Conservation (phyloP, 805 yeast species). For the Nakazawaea siamensis region DNA sequence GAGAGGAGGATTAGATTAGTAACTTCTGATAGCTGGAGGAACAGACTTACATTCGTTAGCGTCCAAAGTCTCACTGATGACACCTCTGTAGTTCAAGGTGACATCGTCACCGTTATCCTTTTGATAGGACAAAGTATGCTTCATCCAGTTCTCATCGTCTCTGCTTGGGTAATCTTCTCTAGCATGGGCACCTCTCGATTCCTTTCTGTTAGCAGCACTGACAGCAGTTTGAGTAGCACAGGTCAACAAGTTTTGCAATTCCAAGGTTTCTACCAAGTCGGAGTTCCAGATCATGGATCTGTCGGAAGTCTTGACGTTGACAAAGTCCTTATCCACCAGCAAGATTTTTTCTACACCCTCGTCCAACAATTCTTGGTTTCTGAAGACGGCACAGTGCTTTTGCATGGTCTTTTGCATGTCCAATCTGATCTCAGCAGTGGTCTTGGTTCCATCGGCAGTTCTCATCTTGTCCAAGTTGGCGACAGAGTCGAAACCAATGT, state of each 20-base stretch:
- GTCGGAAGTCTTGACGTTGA: conserved; percentile 79
- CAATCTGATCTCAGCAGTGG: conserved; percentile 84
- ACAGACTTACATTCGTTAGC: conserved; percentile 89
- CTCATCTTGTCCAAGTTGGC: conserved; percentile 86
- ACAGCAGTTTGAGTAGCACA: conserved; percentile 95
- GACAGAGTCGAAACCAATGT: conserved; percentile 82
- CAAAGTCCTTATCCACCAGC: conserved; percentile 66
- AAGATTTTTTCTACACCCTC: conserved; percentile 79
- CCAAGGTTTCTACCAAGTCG: conserved; percentile 92
- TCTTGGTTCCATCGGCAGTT: conserved; percentile 70
- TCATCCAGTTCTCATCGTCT: conserved; percentile 97
- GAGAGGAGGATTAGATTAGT: too few relatives aligned
- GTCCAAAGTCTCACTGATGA: conserved; percentile 77
- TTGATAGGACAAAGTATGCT: conserved; percentile 95
- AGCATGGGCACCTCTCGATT: conserved; percentile 99
- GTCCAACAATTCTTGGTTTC: conserved; percentile 86
- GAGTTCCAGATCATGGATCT: conserved; percentile 99
- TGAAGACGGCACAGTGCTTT: conserved; percentile 92
- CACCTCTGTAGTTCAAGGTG: conserved; percentile 76
- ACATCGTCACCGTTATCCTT: conserved; percentile 59
- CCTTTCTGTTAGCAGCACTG: conserved; percentile 91
- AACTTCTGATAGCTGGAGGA: conserved; percentile 95
- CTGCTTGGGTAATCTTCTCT: conserved; percentile 96
- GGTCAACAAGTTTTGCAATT: conserved; percentile 90
- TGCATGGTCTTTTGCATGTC: conserved; percentile 97